Base-by-base conservation (phyloP, 768 basidiomycete genomes). In the Leccinum truebloodii region DNA sequence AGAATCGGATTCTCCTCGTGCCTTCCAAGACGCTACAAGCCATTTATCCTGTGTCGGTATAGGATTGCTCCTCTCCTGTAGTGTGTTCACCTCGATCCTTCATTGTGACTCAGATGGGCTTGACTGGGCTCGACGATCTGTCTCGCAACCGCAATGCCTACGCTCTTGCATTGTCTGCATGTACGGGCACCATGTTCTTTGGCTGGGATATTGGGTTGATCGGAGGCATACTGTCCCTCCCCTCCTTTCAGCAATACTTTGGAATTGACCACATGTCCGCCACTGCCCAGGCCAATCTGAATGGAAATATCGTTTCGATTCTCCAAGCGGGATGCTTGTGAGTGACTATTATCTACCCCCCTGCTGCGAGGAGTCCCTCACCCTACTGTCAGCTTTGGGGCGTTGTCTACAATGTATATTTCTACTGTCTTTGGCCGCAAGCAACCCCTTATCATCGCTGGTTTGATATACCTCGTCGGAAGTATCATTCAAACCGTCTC, bases 201-300 rank as follows among this genome's bases (percentile, higher is more conserved):
- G 82, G 80, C 20, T 81, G 80, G 78, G 81, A 84, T 58, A 75
- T 76, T 2, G 80, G 80, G 12, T 64, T 83, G 54, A 84, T 83
- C 35, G 82, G 83, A 9, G 82, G 83, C 37, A 70, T 83, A 14
- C 69, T 83, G 46, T 65, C 81, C n/a, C 69, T 83, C 12, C 41
- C 65, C 5, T 81, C 82, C 4, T 83, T 84, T 68, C 74, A 81
- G 61, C 51, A 65, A 18, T 83, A 80, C 65, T 83, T 84, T 67
- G 81, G 80, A 13, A 54, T 83, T 49, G 67, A 81, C 65, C 67
- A 74, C 55, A 64, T 75, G 70, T 73, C 69, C 24, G 61, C 77
- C 2, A 60, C 65, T 16, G 74, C 77, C 6, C 70, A 69, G 28
- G 81, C 81, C 22, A 68, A 78, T 57, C 60, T 84, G 22, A 75